Conservation (phyloP, 2,329 filamentous ascomycete species). For the Colletotrichum coccodes region DNA sequence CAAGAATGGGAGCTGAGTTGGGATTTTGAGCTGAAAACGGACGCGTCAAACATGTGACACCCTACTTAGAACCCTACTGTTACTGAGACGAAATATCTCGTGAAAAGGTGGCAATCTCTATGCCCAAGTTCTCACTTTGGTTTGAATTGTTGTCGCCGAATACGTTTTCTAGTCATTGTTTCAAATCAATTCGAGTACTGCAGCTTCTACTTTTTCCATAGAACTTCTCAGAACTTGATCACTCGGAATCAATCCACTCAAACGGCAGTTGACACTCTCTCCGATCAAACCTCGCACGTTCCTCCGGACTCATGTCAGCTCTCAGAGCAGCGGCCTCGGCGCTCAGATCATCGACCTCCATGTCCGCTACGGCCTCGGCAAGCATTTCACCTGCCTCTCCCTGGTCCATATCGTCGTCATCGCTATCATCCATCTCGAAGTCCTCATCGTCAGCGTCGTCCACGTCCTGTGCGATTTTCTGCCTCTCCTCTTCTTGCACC, state of each 20-base stretch:
- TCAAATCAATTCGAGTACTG: too few species aligned
- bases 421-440: conserved; percentile 11
- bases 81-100: too few species aligned
- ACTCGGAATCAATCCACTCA: conserved; percentile 24
- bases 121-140: too few species aligned
- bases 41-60: neutral
- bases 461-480: neutral
- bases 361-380: conserved; percentile 23
- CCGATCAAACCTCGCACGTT: conserved; percentile 11
- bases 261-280: conserved; percentile 1
- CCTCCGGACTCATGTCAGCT: conserved; percentile 25
- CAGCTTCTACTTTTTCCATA: too few species aligned
- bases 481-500: neutral
- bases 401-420: conserved; percentile 13
- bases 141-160: too few species aligned
- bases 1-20: neutral
- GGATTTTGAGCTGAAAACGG: neutral
- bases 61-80: accelerated
- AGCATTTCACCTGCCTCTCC: neutral
- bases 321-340: conserved; percentile 21
- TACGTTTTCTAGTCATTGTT: too few species aligned
- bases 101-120: too few species aligned
- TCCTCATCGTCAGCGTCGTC: conserved; percentile 28
- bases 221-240: too few species aligned
- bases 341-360: conserved; percentile 26